Evolutionary conservation across 495 filamentous ascomycete species (phyloP).

Genomic region (Massariosphaeria phaeospora): DNA sequence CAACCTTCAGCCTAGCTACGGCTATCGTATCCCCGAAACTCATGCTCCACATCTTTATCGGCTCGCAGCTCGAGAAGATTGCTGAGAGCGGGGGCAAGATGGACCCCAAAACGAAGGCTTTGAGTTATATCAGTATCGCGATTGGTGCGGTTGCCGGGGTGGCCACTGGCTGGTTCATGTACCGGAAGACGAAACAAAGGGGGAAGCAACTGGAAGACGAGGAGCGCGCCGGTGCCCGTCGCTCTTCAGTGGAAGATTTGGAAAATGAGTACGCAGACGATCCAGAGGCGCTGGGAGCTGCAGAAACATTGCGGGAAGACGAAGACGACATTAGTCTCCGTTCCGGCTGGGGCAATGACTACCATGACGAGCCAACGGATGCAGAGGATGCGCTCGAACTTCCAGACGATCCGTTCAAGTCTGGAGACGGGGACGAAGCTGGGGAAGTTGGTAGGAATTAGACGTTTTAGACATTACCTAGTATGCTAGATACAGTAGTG

Average conservation of each 20-base stretch:
- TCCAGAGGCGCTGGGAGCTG: constrained; percentile 34
- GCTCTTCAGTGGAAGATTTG: constrained; percentile 19
- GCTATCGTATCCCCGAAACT: constrained; percentile 74
- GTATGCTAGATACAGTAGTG: no score
- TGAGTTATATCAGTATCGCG: constrained; percentile 80
- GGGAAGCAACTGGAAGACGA: constrained; percentile 80
- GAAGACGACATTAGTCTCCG: constrained; percentile 60
- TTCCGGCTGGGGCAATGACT: constrained; percentile 39
- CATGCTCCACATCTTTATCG: constrained; percentile 89
- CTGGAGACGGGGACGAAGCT: constrained; percentile 37
- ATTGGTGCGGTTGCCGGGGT: constrained; percentile 64
- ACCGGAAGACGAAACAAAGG: constrained; percentile 71
- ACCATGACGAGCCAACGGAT: constrained; percentile 42
- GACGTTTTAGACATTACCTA: background rate
- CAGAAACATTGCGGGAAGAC: constrained; percentile 38
- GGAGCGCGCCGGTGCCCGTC: constrained; percentile 54
- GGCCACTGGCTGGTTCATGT: constrained; percentile 78
- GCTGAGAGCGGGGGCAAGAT: constrained; percentile 59
- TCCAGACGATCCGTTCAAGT: constrained; percentile 40
- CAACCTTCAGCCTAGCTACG: constrained; percentile 75
- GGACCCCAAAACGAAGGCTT: constrained; percentile 58
- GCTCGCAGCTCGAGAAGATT: constrained; percentile 66
- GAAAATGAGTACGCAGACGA: constrained; percentile 41
- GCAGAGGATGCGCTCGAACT: constrained; percentile 36
- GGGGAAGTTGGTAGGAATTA: constrained; percentile 10